Evolutionary conservation across 2,329 filamentous ascomycete genomes (phyloP).

Genomic region (Sclerotinia trifoliorum): DNA sequence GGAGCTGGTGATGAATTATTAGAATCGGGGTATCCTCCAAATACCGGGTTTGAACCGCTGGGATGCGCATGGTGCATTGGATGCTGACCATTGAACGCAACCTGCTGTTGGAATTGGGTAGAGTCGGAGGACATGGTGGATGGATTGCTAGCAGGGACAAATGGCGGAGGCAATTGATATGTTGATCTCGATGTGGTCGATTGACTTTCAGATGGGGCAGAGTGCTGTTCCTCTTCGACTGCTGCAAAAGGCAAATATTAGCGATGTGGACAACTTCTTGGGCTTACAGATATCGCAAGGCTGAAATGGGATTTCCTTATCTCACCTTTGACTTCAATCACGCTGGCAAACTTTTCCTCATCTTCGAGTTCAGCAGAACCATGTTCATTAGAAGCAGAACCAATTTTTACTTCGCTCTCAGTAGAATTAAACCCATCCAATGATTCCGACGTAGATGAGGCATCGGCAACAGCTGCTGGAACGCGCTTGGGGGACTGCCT

Average conservation of each 20-base stretch:
- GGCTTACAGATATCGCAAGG: not conserved
- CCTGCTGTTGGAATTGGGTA: constrained; percentile 28
- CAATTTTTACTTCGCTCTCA: not conserved
- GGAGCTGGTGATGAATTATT: constrained; percentile 58
- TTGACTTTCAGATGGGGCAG: constrained; percentile 32
- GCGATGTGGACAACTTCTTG: constrained; percentile 19
- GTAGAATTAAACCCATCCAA: constrained; percentile 12
- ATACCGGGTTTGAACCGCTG: constrained; percentile 56
- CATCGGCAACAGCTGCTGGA: constrained; percentile 1
- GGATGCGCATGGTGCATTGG: constrained; percentile 52
- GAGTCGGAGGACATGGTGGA: constrained; percentile 24
- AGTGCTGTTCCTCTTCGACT: constrained; percentile 27
- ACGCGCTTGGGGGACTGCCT: constrained; percentile 21
- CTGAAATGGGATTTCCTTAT: constrained; percentile 23
- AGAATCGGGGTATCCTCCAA: constrained; percentile 55
- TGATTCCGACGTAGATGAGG: not conserved
- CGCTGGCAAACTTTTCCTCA: not conserved
- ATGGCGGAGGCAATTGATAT: constrained; percentile 48
- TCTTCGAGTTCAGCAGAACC: constrained; percentile 6
- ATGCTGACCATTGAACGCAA: constrained; percentile 34
- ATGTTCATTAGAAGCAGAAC: not conserved
- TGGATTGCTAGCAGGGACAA: constrained; percentile 42
- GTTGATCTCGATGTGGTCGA: constrained; percentile 36
- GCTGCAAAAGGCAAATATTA: constrained; percentile 13
- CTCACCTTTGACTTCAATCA: constrained; percentile 26